These are phyloP conservation scores for Penicillium sp. DNA, from an alignment of 2,329 filamentous ascomycete species.

Conservation along the genomic window DNA sequence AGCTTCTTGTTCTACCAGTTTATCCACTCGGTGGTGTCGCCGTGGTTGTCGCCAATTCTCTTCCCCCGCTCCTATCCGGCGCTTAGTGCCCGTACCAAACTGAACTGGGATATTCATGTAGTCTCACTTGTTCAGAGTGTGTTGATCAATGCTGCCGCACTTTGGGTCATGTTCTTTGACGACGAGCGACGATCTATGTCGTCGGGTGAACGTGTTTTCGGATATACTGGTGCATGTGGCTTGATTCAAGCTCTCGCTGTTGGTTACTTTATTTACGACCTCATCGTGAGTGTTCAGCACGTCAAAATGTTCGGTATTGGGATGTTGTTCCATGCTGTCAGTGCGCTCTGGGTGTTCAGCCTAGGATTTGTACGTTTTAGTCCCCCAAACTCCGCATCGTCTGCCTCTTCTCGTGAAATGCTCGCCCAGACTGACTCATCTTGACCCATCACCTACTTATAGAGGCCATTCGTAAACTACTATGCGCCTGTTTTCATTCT, in stretches of 20 bases:
- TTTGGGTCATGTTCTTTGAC: constrained; percentile 55
- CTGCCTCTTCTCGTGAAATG: neutral
- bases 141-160: constrained; percentile 50
- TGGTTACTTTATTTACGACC: constrained; percentile 61
- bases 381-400: neutral
- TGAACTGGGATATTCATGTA: constrained; percentile 64
- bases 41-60: constrained; percentile 47
- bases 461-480: constrained; percentile 62
- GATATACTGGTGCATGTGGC: constrained; percentile 55
- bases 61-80: constrained; percentile 51
- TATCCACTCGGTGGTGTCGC: constrained; percentile 51
- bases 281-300: constrained; percentile 51
- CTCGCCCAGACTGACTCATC: no score
- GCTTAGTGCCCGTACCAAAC: constrained; percentile 50
- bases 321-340: constrained; percentile 57
- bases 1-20: constrained; percentile 53
- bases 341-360: constrained; percentile 55
- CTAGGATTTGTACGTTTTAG: constrained; percentile 56
- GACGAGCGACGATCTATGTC: constrained; percentile 51
- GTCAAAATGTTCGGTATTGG: constrained; percentile 55
- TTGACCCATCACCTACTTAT: no score
- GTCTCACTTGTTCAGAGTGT: constrained; percentile 56
- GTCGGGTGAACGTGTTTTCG: constrained; percentile 51
- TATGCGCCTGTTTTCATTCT: constrained; percentile 61
- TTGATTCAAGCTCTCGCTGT: constrained; percentile 55